Evolutionary conservation across 176 grass and related monocot species (phyloP).

Genomic region (Luzula sylvatica): DNA sequence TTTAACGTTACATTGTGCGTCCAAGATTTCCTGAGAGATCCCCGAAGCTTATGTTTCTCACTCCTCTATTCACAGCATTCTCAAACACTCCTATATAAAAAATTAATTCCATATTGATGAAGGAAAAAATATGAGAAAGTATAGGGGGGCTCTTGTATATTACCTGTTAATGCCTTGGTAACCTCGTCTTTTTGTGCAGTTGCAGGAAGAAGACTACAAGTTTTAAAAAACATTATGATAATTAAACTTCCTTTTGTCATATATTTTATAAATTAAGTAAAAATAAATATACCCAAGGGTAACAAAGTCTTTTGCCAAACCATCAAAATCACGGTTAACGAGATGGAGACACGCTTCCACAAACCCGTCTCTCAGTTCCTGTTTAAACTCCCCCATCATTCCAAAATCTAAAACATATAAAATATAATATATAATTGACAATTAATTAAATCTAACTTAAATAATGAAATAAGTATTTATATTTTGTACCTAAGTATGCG

Average conservation of each 20-base stretch:
- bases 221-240: slow-evolving; percentile 3
- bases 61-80: slow-evolving; percentile 92
- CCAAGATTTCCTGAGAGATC: slow-evolving; percentile 97
- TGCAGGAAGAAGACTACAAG: slow-evolving; percentile 81
- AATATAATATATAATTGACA: slow-evolving; percentile 22
- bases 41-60: slow-evolving; percentile 93
- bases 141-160: too few relatives aligned
- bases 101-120: neutral
- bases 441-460: slow-evolving; percentile 8
- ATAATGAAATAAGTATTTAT: slow-evolving; percentile 8
- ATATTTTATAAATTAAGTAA: too few relatives aligned
- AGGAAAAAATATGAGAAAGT: too few relatives aligned
- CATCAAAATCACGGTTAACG: slow-evolving; percentile 98
- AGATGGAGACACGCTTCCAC: slow-evolving; percentile 98
- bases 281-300: slow-evolving; percentile 62
- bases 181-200: slow-evolving; percentile 91
- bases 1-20: slow-evolving; percentile 62
- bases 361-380: slow-evolving; percentile 90
- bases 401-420: slow-evolving; percentile 69
- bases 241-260: too few relatives aligned
- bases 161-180: slow-evolving; percentile 94
- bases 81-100: slow-evolving; percentile 80
- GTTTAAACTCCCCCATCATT: slow-evolving; percentile 94
- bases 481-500: slow-evolving; percentile 72
- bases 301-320: slow-evolving; percentile 92